These are phyloP conservation scores for Artemisia tridentata DNA, from an alignment of 129 eudicot genomes.

Conservation along the genomic window DNA sequence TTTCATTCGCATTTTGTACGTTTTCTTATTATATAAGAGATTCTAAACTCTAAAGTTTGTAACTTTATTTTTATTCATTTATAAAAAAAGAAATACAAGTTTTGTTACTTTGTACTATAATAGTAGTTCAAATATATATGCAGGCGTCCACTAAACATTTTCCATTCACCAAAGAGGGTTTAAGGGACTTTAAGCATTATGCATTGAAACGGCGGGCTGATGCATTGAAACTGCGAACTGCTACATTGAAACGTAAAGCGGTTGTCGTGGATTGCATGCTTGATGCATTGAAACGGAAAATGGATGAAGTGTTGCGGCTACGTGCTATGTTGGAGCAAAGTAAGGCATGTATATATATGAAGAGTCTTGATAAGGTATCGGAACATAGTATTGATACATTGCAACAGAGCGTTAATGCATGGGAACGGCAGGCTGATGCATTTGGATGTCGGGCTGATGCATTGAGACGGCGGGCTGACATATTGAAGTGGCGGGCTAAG, in stretches of 20 bases:
- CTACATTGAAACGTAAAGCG: not conserved
- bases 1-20: no score
- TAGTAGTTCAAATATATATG: not conserved
- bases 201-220: not conserved
- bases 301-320: no score
- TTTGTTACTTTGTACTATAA: no score
- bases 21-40: no score
- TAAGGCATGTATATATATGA: no score
- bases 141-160: not conserved
- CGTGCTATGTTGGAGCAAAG: no score
- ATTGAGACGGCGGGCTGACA: not conserved
- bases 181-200: not conserved
- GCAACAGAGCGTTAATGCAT: not conserved
- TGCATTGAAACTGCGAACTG: not conserved
- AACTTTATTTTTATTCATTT: no score
- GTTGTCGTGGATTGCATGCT: not conserved
- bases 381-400: not conserved
- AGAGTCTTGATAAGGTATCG: not conserved
- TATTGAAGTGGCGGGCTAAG: not conserved
- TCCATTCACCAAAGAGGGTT: conserved; percentile 2
- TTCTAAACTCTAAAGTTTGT: no score
- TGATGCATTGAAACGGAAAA: not conserved
- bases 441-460: not conserved
- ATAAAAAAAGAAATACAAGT: no score
- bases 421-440: not conserved